A percentile compares a stretch with the other conserved stretches of the same genome.
Conservation (phyloP, 345 rosid genomes). For the Boechera retrofracta region DNA sequence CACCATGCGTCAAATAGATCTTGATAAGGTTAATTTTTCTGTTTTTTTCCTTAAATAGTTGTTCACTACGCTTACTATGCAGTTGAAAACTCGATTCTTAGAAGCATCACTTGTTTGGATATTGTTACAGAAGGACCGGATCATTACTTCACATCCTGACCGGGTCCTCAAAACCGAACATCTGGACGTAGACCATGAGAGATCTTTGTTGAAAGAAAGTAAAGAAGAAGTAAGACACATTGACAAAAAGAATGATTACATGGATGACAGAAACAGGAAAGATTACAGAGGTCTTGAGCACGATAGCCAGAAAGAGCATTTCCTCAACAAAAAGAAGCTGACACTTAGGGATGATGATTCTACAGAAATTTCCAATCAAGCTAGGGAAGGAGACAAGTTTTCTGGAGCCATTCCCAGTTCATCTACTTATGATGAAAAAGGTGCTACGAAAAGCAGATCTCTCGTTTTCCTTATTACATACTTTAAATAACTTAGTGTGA, state of each 20-base stretch:
- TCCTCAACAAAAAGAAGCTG: slow-evolving; percentile 56
- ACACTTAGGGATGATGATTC: slow-evolving; percentile 52
- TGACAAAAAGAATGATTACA: slow-evolving; percentile 74
- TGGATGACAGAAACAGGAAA: slow-evolving; percentile 74
- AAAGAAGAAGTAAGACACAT: slow-evolving; percentile 74
- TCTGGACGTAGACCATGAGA: slow-evolving; percentile 65
- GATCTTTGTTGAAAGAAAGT: slow-evolving; percentile 56
- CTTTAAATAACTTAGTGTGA: background rate
- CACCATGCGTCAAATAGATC: slow-evolving; percentile 49
- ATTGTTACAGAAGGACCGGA: slow-evolving; percentile 74
- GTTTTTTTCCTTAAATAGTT: background rate
- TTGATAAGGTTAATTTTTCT: slow-evolving; percentile 68
- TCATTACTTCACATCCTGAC: slow-evolving; percentile 55
- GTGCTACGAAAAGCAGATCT: slow-evolving; percentile 62
- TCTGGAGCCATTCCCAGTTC: slow-evolving; percentile 59
- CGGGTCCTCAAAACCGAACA: slow-evolving; percentile 63
- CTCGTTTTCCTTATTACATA: slow-evolving; percentile 11
- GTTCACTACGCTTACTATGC: background rate
- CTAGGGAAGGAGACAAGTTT: slow-evolving; percentile 63
- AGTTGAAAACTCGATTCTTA: slow-evolving; percentile 12
- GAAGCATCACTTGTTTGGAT: slow-evolving; percentile 44
- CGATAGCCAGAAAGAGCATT: slow-evolving; percentile 69
- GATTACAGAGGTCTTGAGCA: slow-evolving; percentile 63
- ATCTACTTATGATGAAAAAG: slow-evolving; percentile 70
- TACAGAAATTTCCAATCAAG: slow-evolving; percentile 62